Percentiles rank a stretch among this genome's conserved stretches.
phyloP scores from a whole-genome alignment of 1,284 basidiomycete species.

The Violaceomyces palustris region DNA sequence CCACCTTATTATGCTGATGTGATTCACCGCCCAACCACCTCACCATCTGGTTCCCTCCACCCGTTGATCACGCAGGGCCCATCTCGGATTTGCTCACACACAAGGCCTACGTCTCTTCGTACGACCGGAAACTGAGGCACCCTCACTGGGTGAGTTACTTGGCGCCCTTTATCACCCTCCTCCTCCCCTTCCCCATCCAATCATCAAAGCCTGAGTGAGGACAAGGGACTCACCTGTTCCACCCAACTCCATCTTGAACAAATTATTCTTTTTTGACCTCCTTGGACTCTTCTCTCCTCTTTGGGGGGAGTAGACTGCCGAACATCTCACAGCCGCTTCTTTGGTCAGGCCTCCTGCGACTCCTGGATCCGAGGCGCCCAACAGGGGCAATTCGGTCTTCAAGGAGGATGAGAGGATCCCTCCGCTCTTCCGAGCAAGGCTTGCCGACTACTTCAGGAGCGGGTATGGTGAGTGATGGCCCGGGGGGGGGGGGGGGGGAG shows the following conservation, averaged over 20 bases:
- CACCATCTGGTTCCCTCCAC: constrained; percentile 7
- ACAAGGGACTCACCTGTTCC: constrained; percentile 23
- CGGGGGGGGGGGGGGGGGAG: constrained; percentile 71
- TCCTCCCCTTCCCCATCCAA: too few relatives aligned
- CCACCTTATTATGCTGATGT: too few relatives aligned
- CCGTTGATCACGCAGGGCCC: constrained; percentile 62
- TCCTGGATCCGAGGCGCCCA: constrained; percentile 56
- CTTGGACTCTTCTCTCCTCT: neutral
- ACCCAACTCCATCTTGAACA: too few relatives aligned
- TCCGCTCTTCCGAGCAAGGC: constrained; percentile 70
- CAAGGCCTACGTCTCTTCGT: constrained; percentile 78
- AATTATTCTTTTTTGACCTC: neutral
- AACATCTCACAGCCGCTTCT: constrained; percentile 74
- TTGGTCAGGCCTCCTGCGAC: constrained; percentile 42
- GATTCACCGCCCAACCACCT: neutral
- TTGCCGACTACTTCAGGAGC: constrained; percentile 74
- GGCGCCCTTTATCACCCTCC: too few relatives aligned
- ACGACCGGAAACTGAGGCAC: constrained; percentile 83
- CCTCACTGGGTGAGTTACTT: too few relatives aligned
- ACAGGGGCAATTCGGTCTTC: constrained; percentile 65
- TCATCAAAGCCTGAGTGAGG: too few relatives aligned
- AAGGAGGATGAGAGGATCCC: constrained; percentile 78
- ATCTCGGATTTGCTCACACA: constrained; percentile 73
- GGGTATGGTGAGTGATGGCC: constrained; percentile 67
- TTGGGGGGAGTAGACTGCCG: constrained; percentile 82